Evolutionary conservation across 305 asterid genomes (phyloP), one percentile per base, ranked within the genome.

Genomic region (Rubia tinctorum): DNA sequence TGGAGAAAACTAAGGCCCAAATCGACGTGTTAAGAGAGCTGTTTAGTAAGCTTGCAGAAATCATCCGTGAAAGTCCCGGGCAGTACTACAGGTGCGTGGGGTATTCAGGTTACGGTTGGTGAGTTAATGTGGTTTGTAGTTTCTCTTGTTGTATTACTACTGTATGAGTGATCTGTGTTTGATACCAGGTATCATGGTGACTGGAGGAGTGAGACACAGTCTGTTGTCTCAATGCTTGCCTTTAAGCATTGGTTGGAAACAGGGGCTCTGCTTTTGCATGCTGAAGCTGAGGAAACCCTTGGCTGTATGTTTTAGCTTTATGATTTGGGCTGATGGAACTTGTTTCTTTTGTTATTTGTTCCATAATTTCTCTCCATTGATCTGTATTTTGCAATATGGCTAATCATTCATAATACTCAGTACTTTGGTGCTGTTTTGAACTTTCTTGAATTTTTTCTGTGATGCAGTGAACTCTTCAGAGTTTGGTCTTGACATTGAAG

Each of bases 161-260:
- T 58, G 43, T 59, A 23, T 73, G 45, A 34, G 44, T 18, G 9
- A n/a, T 34, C 69, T n/a, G 47, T 30, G 9, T 45, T 25, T 51
- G n/a, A 72, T 8, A 23, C 25, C 69, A 93, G 98, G 85, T 91
- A 84, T 78, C 96, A 94, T 42, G 92, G 90, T 70, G 97, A 90
- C 85, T 90, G 97, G 97, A 88, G 84, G 84, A 86, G 84, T 71
- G 97, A 91, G 84, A 84, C 97, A 0, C 97, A 94, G 82, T 75
- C 85, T 13, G 96, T 79, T 18, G 97, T 90, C 60, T 88, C 96
- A 7, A 77, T 90, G 80, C 86, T 94, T 66, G 96, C 96, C 43
- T 91, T 88, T 85, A 91, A 90, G 84, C 97, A 90, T 80, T 94
- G 88, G 88, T 75, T 91, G 71, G 99, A 91, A 77, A 87, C 88